phyloP scores from a whole-genome alignment of 345 rosid species.

The Erodium maritimum region DNA sequence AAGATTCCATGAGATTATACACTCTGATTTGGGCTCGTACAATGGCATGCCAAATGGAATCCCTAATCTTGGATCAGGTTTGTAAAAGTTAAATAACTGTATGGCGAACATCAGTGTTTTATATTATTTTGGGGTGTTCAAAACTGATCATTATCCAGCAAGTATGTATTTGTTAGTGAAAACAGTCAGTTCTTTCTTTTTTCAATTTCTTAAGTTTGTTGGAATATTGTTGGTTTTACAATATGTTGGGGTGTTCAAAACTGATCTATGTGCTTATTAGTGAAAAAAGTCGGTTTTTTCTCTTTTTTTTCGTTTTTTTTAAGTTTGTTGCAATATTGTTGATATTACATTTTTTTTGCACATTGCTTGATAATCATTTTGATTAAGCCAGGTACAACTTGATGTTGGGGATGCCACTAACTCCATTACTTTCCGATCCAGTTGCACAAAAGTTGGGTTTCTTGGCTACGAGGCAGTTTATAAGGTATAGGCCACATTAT shows the following conservation, averaged over 20 bases:
- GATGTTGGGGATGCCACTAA: slow-evolving; percentile 45
- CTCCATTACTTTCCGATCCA: slow-evolving; percentile 56
- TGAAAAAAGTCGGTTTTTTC: background rate
- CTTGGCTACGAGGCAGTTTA: slow-evolving; percentile 80
- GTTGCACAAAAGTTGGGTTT: slow-evolving; percentile 58
- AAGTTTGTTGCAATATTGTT: background rate
- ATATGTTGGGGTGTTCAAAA: too few relatives aligned
- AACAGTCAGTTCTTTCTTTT: background rate
- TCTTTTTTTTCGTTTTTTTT: background rate
- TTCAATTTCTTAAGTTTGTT: too few relatives aligned
- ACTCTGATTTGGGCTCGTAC: slow-evolving; percentile 89
- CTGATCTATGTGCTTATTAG: too few relatives aligned
- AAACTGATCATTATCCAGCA: background rate
- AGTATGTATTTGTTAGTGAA: background rate
- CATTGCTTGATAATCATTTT: background rate
- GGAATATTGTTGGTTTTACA: background rate
- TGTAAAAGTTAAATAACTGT: background rate
- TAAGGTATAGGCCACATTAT: slow-evolving; percentile 34
- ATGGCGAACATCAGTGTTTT: too few relatives aligned
- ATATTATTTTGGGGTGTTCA: background rate
- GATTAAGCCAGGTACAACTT: slow-evolving; percentile 49
- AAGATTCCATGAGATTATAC: slow-evolving; percentile 79
- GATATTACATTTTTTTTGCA: background rate
- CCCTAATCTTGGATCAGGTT: slow-evolving; percentile 65
- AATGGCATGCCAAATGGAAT: slow-evolving; percentile 96